Evolutionary conservation across 306 rosid species (phyloP).

Genomic region (Crotalaria pallida): DNA sequence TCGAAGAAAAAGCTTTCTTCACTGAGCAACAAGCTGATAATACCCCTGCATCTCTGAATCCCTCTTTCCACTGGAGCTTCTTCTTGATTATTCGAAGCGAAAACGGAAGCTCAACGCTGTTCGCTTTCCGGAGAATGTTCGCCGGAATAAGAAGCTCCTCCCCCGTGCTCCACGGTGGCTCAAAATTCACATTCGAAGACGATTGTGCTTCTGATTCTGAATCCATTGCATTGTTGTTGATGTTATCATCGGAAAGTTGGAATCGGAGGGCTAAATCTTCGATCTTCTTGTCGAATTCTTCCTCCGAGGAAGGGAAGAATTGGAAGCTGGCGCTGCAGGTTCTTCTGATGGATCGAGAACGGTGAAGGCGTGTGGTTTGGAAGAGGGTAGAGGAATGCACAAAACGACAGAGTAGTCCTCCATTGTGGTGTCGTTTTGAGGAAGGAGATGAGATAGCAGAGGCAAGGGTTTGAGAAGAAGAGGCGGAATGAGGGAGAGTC

Average conservation of each 20-base stretch:
- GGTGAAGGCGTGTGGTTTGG: constrained; percentile 22
- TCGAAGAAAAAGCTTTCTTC: constrained; percentile 73
- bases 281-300: constrained; percentile 68
- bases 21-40: constrained; percentile 70
- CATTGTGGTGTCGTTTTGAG: constrained; percentile 22
- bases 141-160: constrained; percentile 47
- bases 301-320: constrained; percentile 76
- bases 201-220: constrained; percentile 24
- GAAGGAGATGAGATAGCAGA: constrained; percentile 50
- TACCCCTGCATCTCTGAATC: constrained; percentile 57
- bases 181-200: neutral
- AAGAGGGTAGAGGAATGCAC: constrained; percentile 40
- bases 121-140: constrained; percentile 71
- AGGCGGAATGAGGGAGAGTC: constrained; percentile 48
- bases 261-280: constrained; percentile 65
- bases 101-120: constrained; percentile 78
- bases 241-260: constrained; percentile 33
- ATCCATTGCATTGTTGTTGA: constrained; percentile 9
- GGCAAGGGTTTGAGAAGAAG: constrained; percentile 59
- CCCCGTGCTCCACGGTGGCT: constrained; percentile 47
- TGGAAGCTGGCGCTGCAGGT: constrained; percentile 59
- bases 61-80: constrained; percentile 71
- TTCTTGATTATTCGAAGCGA: constrained; percentile 76
- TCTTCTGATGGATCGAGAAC: constrained; percentile 38
- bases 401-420: constrained; percentile 25